These are phyloP conservation scores for Sugiyamaella mastotermitis DNA, from an alignment of 805 yeast genomes.

Conservation along the genomic window DNA sequence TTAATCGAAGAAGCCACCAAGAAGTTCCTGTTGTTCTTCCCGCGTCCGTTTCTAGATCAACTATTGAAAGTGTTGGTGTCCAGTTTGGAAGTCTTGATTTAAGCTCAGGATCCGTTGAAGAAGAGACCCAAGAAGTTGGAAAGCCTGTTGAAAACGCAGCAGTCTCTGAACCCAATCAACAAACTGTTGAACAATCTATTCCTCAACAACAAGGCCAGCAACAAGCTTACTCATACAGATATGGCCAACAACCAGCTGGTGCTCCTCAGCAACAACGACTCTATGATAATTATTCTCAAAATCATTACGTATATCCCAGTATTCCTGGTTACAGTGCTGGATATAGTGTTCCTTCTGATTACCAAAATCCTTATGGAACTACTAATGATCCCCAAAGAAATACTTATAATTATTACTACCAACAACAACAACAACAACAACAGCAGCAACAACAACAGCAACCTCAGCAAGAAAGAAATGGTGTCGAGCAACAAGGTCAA, in stretches of 20 bases:
- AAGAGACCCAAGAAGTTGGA: conserved; percentile 1
- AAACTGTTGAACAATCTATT: conserved; percentile 7
- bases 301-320: conserved; percentile 18
- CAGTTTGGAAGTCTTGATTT: conserved; percentile 57
- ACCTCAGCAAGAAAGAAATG: conserved; percentile 16
- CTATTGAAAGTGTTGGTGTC: conserved; percentile 47
- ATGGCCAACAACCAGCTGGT: conserved; percentile 6
- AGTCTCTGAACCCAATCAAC: conserved; percentile 10
- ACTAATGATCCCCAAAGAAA: conserved; percentile 14
- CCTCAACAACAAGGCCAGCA: conserved; percentile 19
- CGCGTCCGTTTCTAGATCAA: conserved; percentile 35
- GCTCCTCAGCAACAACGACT: conserved; percentile 14
- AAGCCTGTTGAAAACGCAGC: conserved; percentile 1
- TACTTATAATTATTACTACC: conserved; percentile 18
- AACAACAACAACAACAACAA: conserved; percentile 17
- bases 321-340: conserved; percentile 16
- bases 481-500: conserved; percentile 21
- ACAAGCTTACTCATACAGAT: conserved; percentile 10
- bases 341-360: conserved; percentile 15
- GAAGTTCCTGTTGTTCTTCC: conserved; percentile 50
- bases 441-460: conserved; percentile 9
- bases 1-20: conserved; percentile 24
- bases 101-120: conserved; percentile 19
- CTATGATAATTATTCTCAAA: conserved; percentile 12
- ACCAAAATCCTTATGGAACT: conserved; percentile 15